Base-by-base conservation (phyloP, 768 basidiomycete species). In the Pholiota conissans region DNA sequence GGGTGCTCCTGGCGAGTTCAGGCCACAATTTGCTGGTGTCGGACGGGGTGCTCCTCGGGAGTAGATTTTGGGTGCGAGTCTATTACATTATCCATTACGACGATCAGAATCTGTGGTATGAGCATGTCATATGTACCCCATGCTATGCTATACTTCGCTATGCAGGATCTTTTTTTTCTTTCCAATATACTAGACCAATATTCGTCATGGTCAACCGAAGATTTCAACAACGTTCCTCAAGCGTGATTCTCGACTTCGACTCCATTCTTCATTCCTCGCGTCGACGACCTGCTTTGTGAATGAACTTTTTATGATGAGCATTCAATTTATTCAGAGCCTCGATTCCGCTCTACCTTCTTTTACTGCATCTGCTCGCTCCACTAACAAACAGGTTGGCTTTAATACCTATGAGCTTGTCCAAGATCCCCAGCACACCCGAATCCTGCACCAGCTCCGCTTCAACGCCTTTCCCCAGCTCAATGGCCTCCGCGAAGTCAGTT, bases 1-100 rank as follows among this genome's bases (percentile, higher is more conserved):
- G 61, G 89, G 88, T 70, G 93, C 92, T 27, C 89, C 91, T 56
- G 90, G 86, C 58, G 91, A 95, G 72, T 98, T 84, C 84, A 82
- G 89, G 75, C 95, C 96, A 63, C 83, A 88, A 69, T 97, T 91
- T 71, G 82, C 86, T 68, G 91, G 91, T 74, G 90, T 95, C 65
- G 94, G 94, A 56, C 86, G 94, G 67, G 94, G 94, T 75, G 87
- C 81, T 55, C 89, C 93, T 61, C 81, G 90, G 73, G 87, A 86
- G 75, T 87, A 74, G 74, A 69, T 55, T 52, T 63, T 63, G 61
- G 62, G 58, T 60, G 56, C 61, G 60, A 62, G 61, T 49, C 52
- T 58, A 60, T 63, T 61, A 63, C 58, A 58, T 63, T 54, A 60
- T 64, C 56, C 56, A 45, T 55, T 55, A 59, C 57, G 59, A 66